A percentile compares a stretch with the other conserved stretches of the same genome.
phyloP scores from a whole-genome alignment of 73 alveolate species.

The Paramecium octaurelia region DNA sequence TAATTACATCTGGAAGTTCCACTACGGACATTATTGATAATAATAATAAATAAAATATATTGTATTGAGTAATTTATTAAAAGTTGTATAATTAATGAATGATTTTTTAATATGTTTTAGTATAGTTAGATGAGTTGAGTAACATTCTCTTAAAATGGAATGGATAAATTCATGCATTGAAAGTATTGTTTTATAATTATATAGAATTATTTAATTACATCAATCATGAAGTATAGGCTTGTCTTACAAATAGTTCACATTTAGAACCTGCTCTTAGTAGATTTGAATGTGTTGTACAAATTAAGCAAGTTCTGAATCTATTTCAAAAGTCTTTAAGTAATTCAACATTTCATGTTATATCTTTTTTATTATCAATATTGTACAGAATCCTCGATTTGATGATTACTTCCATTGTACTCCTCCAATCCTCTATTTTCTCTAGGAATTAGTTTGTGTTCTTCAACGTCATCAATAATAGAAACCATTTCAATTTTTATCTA shows the following conservation, averaged over 20 bases:
- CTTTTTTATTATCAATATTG: background rate
- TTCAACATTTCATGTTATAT: background rate
- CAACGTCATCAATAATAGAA: background rate
- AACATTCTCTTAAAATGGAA: background rate
- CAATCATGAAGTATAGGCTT: background rate
- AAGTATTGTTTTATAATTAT: background rate
- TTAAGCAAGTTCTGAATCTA: background rate
- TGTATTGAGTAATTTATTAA: background rate
- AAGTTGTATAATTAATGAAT: background rate
- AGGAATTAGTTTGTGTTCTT: background rate
- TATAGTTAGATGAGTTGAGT: too few species aligned
- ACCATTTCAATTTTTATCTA: background rate
- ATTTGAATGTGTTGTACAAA: background rate
- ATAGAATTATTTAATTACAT: background rate
- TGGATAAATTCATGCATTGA: background rate
- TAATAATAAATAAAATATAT: background rate
- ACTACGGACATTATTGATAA: background rate
- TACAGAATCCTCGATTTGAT: background rate
- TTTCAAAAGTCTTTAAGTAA: background rate
- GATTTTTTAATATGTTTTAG: background rate
- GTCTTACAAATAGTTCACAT: background rate
- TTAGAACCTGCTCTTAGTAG: background rate
- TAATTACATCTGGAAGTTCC: constrained; percentile 43
- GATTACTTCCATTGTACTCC: background rate
- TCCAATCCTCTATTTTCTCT: background rate